Conservation (phyloP, 2,329 filamentous ascomycete genomes). For the Alternaria rosae region DNA sequence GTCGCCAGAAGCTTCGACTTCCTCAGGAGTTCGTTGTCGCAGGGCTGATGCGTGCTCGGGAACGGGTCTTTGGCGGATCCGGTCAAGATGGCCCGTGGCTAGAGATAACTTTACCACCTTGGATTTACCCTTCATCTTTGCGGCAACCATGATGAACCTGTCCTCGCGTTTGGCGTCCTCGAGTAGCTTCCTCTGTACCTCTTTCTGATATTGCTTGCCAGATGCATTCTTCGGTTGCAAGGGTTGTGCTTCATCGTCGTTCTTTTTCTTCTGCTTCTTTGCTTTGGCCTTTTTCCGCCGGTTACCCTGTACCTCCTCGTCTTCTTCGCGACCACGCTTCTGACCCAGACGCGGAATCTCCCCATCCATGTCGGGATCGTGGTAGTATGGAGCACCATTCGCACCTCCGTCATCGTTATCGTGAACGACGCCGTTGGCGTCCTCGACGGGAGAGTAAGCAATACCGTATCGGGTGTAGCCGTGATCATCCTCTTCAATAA, state of each 20-base stretch:
- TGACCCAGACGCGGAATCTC: slow-evolving; percentile 43
- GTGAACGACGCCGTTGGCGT: slow-evolving; percentile 33
- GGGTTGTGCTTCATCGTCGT: slow-evolving; percentile 46
- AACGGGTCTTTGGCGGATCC: slow-evolving; percentile 43
- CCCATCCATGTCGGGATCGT: slow-evolving; percentile 31
- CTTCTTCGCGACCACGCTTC: slow-evolving; percentile 40
- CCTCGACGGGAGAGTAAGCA: slow-evolving; percentile 51
- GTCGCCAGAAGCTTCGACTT: slow-evolving; percentile 30
- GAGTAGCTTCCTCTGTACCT: slow-evolving; percentile 55
- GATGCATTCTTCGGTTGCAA: slow-evolving; percentile 52
- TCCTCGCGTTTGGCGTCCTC: slow-evolving; percentile 55
- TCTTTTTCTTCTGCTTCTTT: slow-evolving; percentile 44
- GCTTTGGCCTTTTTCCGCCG: slow-evolving; percentile 27
- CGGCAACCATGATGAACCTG: slow-evolving; percentile 56
- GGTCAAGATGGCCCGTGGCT: slow-evolving; percentile 46
- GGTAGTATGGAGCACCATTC: slow-evolving; percentile 30
- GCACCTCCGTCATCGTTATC: slow-evolving; percentile 28
- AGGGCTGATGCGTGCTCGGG: slow-evolving; percentile 29
- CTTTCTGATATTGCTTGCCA: slow-evolving; percentile 57
- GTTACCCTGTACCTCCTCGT: slow-evolving; percentile 36
- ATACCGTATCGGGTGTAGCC: slow-evolving; percentile 49
- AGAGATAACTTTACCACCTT: slow-evolving; percentile 54
- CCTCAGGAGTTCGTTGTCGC: slow-evolving; percentile 30
- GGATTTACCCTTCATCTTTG: slow-evolving; percentile 55
- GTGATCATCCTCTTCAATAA: slow-evolving; percentile 52